These are phyloP conservation scores for Myxozyma lipomycoides DNA, from an alignment of 805 yeast genomes.

Conservation along the genomic window DNA sequence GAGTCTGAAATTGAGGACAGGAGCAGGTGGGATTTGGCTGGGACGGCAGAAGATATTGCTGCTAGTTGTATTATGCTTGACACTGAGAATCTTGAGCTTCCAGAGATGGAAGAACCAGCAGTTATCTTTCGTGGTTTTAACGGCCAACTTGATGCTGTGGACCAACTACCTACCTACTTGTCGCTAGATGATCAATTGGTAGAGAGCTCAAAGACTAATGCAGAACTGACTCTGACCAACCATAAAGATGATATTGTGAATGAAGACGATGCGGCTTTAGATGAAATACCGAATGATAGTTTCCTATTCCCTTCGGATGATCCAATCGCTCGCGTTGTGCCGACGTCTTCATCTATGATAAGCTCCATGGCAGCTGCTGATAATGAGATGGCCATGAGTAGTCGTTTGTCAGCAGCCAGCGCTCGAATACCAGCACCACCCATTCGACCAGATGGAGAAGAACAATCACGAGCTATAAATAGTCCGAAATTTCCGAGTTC, in stretches of 20 bases:
- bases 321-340: neutral
- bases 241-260: neutral
- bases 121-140: constrained; percentile 23
- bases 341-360: neutral
- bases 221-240: neutral
- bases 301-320: constrained; percentile 8
- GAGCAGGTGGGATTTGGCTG: constrained; percentile 35
- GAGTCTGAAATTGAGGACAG: constrained; percentile 39
- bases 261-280: constrained; percentile 4
- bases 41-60: constrained; percentile 40
- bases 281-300: constrained; percentile 14
- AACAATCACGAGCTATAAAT: neutral
- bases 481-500: constrained; percentile 1
- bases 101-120: constrained; percentile 19
- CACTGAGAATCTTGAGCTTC: constrained; percentile 25
- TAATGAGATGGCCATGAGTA: neutral
- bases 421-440: neutral
- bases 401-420: neutral
- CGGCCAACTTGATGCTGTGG: constrained; percentile 10
- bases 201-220: neutral
- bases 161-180: constrained; percentile 2
- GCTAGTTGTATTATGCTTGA: constrained; percentile 35
- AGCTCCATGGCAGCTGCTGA: neutral
- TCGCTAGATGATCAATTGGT: neutral
- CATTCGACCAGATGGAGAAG: neutral